Percentiles rank a stretch among this genome's conserved stretches.
Evolutionary conservation across 768 basidiomycete genomes (phyloP).

Genomic region (Leccinum variicolor): DNA sequence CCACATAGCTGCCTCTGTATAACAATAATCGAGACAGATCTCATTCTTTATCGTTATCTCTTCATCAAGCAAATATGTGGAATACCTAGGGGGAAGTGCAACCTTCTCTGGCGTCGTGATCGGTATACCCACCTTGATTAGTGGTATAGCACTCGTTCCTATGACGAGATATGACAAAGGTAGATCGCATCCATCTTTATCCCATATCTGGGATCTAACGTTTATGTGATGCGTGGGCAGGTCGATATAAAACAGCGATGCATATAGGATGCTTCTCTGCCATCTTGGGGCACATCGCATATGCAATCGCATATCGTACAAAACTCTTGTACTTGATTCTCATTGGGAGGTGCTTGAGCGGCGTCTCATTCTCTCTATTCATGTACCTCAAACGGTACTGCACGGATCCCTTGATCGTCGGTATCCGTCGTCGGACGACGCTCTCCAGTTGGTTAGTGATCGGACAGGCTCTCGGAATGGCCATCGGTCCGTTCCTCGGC

Average conservation of each 20-base stretch:
- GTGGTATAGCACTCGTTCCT: conserved; percentile 56
- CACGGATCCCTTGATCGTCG: conserved; percentile 59
- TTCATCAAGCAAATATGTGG: conserved; percentile 60
- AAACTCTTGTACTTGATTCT: conserved; percentile 67
- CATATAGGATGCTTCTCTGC: conserved; percentile 51
- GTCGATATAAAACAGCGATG: conserved; percentile 54
- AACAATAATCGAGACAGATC: conserved; percentile 38
- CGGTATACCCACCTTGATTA: conserved; percentile 63
- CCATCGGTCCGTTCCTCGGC: not conserved
- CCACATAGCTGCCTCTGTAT: not conserved
- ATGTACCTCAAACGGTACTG: conserved; percentile 72
- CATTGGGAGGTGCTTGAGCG: conserved; percentile 63
- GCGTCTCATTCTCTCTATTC: conserved; percentile 57
- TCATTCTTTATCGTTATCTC: conserved; percentile 71
- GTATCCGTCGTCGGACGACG: conserved; percentile 37
- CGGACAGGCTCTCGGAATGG: conserved; percentile 37
- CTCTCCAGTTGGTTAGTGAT: conserved; percentile 53
- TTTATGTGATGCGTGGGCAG: conserved; percentile 29
- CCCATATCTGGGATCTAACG: not conserved
- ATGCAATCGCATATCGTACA: conserved; percentile 57
- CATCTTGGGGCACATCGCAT: conserved; percentile 52
- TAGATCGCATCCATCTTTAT: conserved; percentile 16
- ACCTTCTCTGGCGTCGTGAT: conserved; percentile 66
- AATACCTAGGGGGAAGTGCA: conserved; percentile 60
- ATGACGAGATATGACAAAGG: conserved; percentile 56